Conservation (phyloP, 176 grass and related monocot genomes). For the Elaeis guineensis region DNA sequence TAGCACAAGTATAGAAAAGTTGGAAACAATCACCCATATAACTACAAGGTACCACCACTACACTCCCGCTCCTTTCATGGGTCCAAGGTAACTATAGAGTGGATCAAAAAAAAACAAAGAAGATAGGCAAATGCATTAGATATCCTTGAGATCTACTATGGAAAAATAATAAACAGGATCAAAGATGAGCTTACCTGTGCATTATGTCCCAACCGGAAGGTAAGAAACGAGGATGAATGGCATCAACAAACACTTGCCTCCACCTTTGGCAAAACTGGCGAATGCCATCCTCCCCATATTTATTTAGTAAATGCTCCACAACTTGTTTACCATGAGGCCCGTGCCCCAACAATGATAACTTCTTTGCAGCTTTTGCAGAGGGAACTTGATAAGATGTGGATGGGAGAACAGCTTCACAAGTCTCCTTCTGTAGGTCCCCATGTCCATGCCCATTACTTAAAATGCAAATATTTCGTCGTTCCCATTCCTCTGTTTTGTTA, state of each 20-base stretch:
- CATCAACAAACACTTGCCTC: conserved; percentile 83
- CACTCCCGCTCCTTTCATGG: too few relatives aligned
- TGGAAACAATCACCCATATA: too few relatives aligned
- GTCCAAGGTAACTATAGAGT: too few relatives aligned
- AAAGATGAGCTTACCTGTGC: conserved; percentile 48
- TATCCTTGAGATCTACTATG: not conserved
- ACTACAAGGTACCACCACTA: too few relatives aligned
- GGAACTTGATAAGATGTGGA: conserved; percentile 21
- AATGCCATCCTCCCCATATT: conserved; percentile 54
- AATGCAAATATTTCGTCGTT: conserved; percentile 10
- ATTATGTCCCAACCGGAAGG: conserved; percentile 87
- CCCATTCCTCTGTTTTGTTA: not conserved
- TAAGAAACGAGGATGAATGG: conserved; percentile 61
- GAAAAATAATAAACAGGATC: not conserved
- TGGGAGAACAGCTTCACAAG: not conserved
- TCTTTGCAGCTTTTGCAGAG: conserved; percentile 40
- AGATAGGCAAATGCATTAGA: too few relatives aligned
- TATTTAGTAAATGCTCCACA: conserved; percentile 56
- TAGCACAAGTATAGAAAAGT: too few relatives aligned
- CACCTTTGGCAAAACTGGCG: conserved; percentile 73
- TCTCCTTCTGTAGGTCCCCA: conserved; percentile 16
- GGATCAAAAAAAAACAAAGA: too few relatives aligned
- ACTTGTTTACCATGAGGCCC: conserved; percentile 87
- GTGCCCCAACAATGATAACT: conserved; percentile 67
- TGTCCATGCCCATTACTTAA: conserved; percentile 18